phyloP scores from a whole-genome alignment of 2,329 filamentous ascomycete genomes.

The Grosmannia clavigera region DNA sequence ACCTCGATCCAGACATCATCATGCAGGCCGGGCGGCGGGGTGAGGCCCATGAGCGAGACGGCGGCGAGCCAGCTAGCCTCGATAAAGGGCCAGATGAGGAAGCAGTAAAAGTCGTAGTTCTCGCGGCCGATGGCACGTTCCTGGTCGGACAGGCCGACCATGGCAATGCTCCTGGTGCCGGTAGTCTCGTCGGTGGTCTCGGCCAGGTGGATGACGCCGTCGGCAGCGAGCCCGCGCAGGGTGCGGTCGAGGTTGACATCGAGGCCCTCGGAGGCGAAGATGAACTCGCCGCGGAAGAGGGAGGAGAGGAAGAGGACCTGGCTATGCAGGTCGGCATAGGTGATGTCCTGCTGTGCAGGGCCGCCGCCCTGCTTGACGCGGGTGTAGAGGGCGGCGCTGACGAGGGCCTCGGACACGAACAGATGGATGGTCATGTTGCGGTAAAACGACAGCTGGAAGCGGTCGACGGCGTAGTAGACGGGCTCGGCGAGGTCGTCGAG shows the following conservation, averaged over 20 bases:
- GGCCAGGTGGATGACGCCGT: constrained; percentile 57
- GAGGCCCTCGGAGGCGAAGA: constrained; percentile 82
- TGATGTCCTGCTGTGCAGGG: constrained; percentile 64
- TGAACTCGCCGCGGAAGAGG: constrained; percentile 92
- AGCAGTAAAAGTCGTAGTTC: constrained; percentile 98
- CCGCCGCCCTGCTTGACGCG: constrained; percentile 85
- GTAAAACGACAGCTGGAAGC: constrained; percentile 96
- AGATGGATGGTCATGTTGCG: constrained; percentile 99
- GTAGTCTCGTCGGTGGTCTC: constrained; percentile 12
- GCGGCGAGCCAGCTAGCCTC: constrained; percentile 88
- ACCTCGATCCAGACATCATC: constrained; percentile 68
- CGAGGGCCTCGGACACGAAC: constrained; percentile 85
- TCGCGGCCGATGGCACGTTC: constrained; percentile 74
- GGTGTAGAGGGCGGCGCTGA: constrained; percentile 83
- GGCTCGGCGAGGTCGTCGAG: constrained; percentile 73
- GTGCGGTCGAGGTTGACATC: constrained; percentile 71
- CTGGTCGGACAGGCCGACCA: constrained; percentile 59
- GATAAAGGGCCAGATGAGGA: constrained; percentile 96
- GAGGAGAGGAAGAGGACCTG: constrained; percentile 87
- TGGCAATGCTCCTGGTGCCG: constrained; percentile 37
- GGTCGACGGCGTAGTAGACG: constrained; percentile 88
- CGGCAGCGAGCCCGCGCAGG: constrained; percentile 61
- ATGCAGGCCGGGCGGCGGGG: constrained; percentile 50
- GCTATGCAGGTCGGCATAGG: constrained; percentile 57
- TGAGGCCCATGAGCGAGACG: constrained; percentile 75